Percentiles rank a stretch among this genome's conserved stretches.
These are phyloP conservation scores for Leccinum fuscescens DNA, from an alignment of 1,284 basidiomycete genomes.

Conservation along the genomic window DNA sequence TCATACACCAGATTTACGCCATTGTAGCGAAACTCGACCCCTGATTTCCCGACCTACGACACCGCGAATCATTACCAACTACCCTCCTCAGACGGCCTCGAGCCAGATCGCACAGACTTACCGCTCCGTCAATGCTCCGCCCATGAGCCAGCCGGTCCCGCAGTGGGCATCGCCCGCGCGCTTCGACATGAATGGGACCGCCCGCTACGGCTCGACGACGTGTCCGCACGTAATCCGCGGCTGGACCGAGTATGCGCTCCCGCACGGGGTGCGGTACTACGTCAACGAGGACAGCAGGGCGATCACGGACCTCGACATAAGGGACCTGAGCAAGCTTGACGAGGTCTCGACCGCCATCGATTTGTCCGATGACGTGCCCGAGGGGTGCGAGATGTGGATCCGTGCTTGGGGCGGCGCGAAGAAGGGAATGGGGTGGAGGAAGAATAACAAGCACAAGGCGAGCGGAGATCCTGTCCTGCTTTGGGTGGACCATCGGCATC, in stretches of 20 bases:
- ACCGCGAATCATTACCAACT: conserved; percentile 31
- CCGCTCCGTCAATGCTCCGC: conserved; percentile 13
- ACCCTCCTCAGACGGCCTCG: conserved; percentile 19
- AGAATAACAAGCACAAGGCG: conserved; percentile 21
- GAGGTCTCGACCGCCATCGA: conserved; percentile 53
- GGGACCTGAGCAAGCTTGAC: conserved; percentile 47
- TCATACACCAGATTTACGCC: background rate
- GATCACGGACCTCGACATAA: conserved; percentile 65
- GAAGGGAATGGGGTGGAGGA: conserved; percentile 24
- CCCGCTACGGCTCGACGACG: conserved; percentile 30
- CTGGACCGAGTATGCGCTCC: conserved; percentile 69
- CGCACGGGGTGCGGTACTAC: conserved; percentile 66
- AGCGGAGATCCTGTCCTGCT: conserved; percentile 42
- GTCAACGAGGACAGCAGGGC: conserved; percentile 55
- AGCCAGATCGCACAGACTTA: conserved; percentile 26
- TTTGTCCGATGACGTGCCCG: conserved; percentile 31
- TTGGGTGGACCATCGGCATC: conserved; percentile 65
- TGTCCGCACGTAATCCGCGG: conserved; percentile 35
- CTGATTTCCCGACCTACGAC: conserved; percentile 33
- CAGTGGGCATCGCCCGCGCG: conserved; percentile 26
- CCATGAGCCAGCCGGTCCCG: conserved; percentile 31
- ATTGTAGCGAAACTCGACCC: conserved; percentile 39
- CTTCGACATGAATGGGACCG: conserved; percentile 33
- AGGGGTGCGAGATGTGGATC: conserved; percentile 58
- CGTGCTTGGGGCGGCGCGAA: conserved; percentile 25